phyloP scores from a whole-genome alignment of 2,329 filamentous ascomycete species.

The Ilyonectria mors-panacis region DNA sequence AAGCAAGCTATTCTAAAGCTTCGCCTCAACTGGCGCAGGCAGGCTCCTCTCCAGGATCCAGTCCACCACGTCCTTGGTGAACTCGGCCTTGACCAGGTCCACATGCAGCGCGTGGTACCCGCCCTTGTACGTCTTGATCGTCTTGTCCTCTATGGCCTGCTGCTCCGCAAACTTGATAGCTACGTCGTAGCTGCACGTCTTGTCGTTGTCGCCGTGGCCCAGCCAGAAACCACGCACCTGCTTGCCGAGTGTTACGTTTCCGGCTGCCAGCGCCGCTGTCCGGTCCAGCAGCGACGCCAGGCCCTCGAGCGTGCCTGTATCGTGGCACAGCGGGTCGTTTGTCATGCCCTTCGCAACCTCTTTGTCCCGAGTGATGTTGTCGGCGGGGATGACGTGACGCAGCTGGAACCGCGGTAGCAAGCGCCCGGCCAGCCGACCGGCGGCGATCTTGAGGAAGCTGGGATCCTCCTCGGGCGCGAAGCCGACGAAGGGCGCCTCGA shows the following conservation, averaged over 20 bases:
- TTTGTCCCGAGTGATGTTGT: conserved; percentile 77
- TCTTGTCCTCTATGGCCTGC: conserved; percentile 75
- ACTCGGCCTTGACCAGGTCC: conserved; percentile 69
- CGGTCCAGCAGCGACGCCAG: conserved; percentile 84
- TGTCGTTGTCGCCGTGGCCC: conserved; percentile 83
- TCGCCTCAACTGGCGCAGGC: conserved; percentile 50
- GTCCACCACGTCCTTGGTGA: conserved; percentile 71
- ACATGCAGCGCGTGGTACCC: conserved; percentile 83
- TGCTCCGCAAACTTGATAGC: conserved; percentile 75
- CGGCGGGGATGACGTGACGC: conserved; percentile 74
- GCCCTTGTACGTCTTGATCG: conserved; percentile 81
- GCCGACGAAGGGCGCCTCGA: conserved; percentile 84
- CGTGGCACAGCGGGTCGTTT: conserved; percentile 81
- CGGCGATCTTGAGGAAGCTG: conserved; percentile 71
- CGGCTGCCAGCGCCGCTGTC: conserved; percentile 71
- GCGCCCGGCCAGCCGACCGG: conserved; percentile 77
- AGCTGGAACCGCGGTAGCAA: conserved; percentile 79
- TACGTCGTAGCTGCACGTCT: conserved; percentile 75
- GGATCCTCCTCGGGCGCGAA: conserved; percentile 78
- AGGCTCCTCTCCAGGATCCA: conserved; percentile 72
- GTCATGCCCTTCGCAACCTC: conserved; percentile 72
- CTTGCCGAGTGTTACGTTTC: conserved; percentile 66
- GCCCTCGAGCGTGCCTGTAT: conserved; percentile 89
- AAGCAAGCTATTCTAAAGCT: conserved; percentile 51
- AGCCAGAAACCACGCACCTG: conserved; percentile 78